phyloP scores from a whole-genome alignment of 352 stramenopile species.

The Phytophthora tentaculata region DNA sequence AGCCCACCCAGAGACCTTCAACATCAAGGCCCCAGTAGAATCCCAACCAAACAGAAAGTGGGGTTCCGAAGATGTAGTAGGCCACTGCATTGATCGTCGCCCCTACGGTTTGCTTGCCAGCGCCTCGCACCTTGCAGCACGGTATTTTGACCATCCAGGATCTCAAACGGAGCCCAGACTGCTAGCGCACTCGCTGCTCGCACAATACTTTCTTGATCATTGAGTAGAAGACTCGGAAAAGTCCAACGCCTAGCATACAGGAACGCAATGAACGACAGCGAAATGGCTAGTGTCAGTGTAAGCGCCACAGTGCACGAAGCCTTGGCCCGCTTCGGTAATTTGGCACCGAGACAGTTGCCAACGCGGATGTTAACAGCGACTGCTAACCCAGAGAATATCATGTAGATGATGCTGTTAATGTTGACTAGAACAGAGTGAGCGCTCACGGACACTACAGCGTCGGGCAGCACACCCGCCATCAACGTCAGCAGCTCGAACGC shows the following conservation, averaged over 20 bases:
- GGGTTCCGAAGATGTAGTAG: constrained; percentile 76
- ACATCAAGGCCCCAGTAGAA: constrained; percentile 52
- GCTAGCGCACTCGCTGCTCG: constrained; percentile 44
- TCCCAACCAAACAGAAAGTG: constrained; percentile 51
- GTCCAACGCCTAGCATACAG: constrained; percentile 36
- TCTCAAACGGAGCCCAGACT: constrained; percentile 44
- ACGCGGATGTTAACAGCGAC: constrained; percentile 75
- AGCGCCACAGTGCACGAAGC: constrained; percentile 47
- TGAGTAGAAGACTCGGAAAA: constrained; percentile 40
- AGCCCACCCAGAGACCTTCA: constrained; percentile 59
- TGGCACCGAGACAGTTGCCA: constrained; percentile 76
- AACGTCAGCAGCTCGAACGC: constrained; percentile 80
- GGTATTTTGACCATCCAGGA: constrained; percentile 54
- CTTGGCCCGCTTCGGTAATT: constrained; percentile 58
- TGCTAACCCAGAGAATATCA: constrained; percentile 72
- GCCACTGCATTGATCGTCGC: constrained; percentile 64
- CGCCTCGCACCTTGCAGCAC: constrained; percentile 63
- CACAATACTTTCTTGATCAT: constrained; percentile 37
- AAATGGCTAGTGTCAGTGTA: constrained; percentile 39
- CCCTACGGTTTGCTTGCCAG: constrained; percentile 55
- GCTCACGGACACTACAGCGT: constrained; percentile 69
- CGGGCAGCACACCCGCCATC: constrained; percentile 66
- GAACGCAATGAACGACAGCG: constrained; percentile 43
- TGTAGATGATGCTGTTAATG: constrained; percentile 70
- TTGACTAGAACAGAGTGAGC: constrained; percentile 79